These are phyloP conservation scores for Ceratobasidium sp. DNA, from an alignment of 1,284 basidiomycete species.

Conservation along the genomic window DNA sequence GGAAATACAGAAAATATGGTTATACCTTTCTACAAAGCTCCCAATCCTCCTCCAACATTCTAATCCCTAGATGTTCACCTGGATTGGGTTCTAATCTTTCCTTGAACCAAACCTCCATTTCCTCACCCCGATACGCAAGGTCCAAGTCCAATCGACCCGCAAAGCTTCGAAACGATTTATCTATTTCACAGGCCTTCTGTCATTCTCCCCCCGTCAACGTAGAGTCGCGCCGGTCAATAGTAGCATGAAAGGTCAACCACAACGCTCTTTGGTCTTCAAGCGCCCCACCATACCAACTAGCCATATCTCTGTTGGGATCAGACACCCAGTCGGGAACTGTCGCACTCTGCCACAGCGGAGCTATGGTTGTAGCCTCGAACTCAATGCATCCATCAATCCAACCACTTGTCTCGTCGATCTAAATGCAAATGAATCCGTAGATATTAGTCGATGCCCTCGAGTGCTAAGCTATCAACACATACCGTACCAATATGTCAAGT, in stretches of 20 bases:
- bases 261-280: neutral
- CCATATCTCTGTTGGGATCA: conserved; percentile 6
- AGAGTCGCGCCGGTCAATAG: neutral
- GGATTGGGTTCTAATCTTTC: too few relatives aligned
- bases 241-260: neutral
- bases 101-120: neutral
- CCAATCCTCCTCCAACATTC: too few relatives aligned
- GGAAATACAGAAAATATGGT: too few relatives aligned
- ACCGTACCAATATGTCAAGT: neutral
- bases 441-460: too few relatives aligned
- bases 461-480: neutral
- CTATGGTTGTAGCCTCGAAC: conserved; percentile 51
- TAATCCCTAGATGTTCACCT: too few relatives aligned
- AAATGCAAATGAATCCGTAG: neutral
- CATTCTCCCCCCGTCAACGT: neutral
- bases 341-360: conserved; percentile 51
- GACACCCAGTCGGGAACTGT: conserved; percentile 44
- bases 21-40: too few relatives aligned
- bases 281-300: neutral
- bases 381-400: conserved; percentile 50
- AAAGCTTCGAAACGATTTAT: neutral
- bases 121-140: neutral
- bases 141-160: neutral
- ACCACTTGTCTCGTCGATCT: conserved; percentile 37
- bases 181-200: neutral